Conservation (phyloP, 1,284 basidiomycete genomes). For the Vanrija sp. region DNA sequence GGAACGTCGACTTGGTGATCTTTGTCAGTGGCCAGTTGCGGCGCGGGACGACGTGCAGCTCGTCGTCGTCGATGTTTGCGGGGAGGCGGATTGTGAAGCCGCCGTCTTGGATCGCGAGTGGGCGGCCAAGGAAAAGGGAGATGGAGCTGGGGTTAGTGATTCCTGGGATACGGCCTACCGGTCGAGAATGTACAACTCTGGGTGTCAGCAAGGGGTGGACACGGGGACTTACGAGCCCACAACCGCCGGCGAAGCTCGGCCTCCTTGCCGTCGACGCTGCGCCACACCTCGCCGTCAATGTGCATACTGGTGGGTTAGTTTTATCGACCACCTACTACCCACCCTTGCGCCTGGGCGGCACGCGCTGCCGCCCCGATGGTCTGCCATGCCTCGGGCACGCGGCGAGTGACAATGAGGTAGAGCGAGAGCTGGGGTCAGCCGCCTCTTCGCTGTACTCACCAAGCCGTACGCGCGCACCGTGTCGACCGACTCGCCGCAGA, state of each 20-base stretch:
- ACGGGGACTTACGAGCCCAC: slow-evolving; percentile 31
- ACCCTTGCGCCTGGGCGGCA: slow-evolving; percentile 34
- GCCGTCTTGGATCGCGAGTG: slow-evolving; percentile 29
- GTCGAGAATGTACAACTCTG: slow-evolving; percentile 32
- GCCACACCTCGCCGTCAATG: slow-evolving; percentile 32
- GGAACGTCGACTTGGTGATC: slow-evolving; percentile 30
- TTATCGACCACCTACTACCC: neutral
- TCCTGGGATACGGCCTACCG: slow-evolving; percentile 10
- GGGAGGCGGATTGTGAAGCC: slow-evolving; percentile 24
- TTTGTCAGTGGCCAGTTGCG: slow-evolving; percentile 15
- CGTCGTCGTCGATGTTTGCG: slow-evolving; percentile 26
- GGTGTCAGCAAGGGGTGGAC: slow-evolving; percentile 1
- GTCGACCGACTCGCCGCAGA: slow-evolving; percentile 32
- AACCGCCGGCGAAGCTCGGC: slow-evolving; percentile 31
- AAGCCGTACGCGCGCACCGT: slow-evolving; percentile 26
- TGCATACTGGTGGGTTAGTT: slow-evolving; percentile 23
- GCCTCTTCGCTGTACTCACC: slow-evolving; percentile 9
- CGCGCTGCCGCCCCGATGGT: slow-evolving; percentile 25
- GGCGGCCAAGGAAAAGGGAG: slow-evolving; percentile 34
- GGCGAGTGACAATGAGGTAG: slow-evolving; percentile 25
- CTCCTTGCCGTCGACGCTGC: slow-evolving; percentile 13
- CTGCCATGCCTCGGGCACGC: slow-evolving; percentile 34
- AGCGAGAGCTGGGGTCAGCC: slow-evolving; percentile 23
- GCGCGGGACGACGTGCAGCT: slow-evolving; percentile 15
- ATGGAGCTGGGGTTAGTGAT: slow-evolving; percentile 21